phyloP scores from a whole-genome alignment of 345 rosid genomes.

The Eucalyptus paniculata region DNA sequence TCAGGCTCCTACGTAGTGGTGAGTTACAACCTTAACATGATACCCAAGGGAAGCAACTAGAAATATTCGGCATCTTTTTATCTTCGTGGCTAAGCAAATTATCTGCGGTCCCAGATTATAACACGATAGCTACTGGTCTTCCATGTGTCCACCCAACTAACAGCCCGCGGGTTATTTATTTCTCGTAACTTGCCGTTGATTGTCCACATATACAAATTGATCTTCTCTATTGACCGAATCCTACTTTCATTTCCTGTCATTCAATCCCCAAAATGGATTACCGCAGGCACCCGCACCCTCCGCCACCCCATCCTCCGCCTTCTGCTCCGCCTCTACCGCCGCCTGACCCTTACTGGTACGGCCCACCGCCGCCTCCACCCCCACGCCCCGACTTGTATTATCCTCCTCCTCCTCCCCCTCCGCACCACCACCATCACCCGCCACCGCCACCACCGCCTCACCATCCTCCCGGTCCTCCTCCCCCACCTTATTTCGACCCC shows the following conservation, averaged over 20 bases:
- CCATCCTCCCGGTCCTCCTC: conserved; percentile 1
- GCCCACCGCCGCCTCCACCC: background rate
- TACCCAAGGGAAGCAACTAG: background rate
- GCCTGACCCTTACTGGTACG: background rate
- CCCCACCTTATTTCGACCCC: background rate
- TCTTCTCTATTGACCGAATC: background rate
- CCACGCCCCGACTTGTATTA: background rate
- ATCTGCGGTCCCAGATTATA: background rate
- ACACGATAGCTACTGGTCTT: background rate
- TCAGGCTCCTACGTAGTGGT: too few species aligned
- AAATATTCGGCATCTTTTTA: background rate
- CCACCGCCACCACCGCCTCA: background rate
- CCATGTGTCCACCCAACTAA: background rate
- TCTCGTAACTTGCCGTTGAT: background rate
- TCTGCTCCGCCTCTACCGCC: background rate
- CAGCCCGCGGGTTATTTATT: background rate
- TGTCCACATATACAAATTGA: background rate
- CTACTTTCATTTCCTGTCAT: background rate
- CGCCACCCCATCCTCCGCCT: background rate
- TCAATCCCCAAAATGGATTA: background rate
- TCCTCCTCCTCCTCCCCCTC: background rate
- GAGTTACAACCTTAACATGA: too few species aligned
- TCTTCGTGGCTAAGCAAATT: background rate
- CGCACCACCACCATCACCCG: background rate
- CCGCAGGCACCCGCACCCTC: background rate